A percentile compares a stretch with the other conserved stretches of the same genome.
Conservation (phyloP, 768 basidiomycete species). For the Gyrodon lividus region DNA sequence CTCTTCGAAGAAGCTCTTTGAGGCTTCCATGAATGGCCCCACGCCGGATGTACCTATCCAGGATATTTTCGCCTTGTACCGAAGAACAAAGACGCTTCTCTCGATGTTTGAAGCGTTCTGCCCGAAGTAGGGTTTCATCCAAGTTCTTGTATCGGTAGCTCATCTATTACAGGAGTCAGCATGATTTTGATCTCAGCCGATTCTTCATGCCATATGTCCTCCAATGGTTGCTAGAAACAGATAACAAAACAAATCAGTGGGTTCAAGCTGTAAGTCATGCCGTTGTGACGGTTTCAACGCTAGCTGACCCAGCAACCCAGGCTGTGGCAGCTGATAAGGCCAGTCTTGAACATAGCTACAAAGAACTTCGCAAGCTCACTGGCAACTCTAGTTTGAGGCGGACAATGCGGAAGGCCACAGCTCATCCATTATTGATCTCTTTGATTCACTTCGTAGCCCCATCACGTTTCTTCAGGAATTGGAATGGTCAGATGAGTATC, state of each 20-base stretch:
- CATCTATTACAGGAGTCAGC: constrained; percentile 41
- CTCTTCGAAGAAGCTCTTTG: constrained; percentile 71
- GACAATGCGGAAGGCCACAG: constrained; percentile 82
- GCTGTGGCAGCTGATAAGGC: constrained; percentile 86
- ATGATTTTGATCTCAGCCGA: constrained; percentile 65
- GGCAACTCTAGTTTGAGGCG: constrained; percentile 62
- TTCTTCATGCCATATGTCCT: constrained; percentile 89
- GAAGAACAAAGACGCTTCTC: constrained; percentile 69
- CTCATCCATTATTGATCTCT: constrained; percentile 96
- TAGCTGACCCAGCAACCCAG: constrained; percentile 33
- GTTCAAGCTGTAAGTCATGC: constrained; percentile 73
- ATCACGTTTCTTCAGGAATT: constrained; percentile 85
- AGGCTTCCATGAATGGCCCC: constrained; percentile 83
- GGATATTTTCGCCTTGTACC: constrained; percentile 86
- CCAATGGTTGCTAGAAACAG: constrained; percentile 86
- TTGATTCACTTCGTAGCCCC: constrained; percentile 90
- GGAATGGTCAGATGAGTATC: constrained; percentile 89
- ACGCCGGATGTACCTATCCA: constrained; percentile 87
- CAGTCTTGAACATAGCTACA: constrained; percentile 7
- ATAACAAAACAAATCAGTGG: constrained; percentile 91
- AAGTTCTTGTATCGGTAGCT: background rate
- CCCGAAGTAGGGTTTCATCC: constrained; percentile 54
- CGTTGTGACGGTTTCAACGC: background rate
- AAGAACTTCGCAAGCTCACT: constrained; percentile 2
- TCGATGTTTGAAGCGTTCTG: constrained; percentile 84